Evolutionary conservation across 371 early-diverging fungal genomes (phyloP), one percentile per base, ranked within the genome.

Genomic region (Lichtheimia ornata): DNA sequence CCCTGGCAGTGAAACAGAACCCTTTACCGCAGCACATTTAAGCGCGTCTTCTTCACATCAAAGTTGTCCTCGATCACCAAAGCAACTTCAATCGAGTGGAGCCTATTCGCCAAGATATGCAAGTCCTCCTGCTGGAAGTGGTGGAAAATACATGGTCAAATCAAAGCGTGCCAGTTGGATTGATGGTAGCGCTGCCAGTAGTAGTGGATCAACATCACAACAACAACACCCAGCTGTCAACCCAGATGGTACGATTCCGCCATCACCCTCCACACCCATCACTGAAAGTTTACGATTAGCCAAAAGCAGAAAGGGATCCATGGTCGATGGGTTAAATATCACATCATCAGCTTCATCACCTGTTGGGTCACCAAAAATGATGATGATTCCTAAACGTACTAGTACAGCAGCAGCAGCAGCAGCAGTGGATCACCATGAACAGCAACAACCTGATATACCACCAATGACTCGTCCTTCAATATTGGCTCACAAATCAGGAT

Each of bases 141-240:
- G 71, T 40, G 71, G 67, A 14, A 71, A 67, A 42, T 71, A 71
- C 40, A 71, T 71, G 71, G 67, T 71, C 18, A 71, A 71, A 40
- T 71, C 71, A 11, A 71, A 71, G 53, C 60, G 71, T 18, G 67
- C 71, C 12, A 71, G 71, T 45, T 71, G 71, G 71, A 71, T 71
- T 24, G 71, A 71, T 62, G 71, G 63, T 3, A 62, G 62, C 20
- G 62, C 71, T 35, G 57, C 61, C 15, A 17, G 60, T 11, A 22
- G 43, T 50, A 41, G 58, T 11, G 6, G 35, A 49, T 53, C 59
- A 11, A 44, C 22, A 22, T 56, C 44, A 13, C 44, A 52, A 18
- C 28, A 28, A 28, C 35, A 35, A 35, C 35, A 58, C 53, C 64
- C 49, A 13, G 55, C 42, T 18, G 27, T 49, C 7, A 47, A 55